phyloP scores from a whole-genome alignment of 2,329 filamentous ascomycete species.

The Beauveria sp. region DNA sequence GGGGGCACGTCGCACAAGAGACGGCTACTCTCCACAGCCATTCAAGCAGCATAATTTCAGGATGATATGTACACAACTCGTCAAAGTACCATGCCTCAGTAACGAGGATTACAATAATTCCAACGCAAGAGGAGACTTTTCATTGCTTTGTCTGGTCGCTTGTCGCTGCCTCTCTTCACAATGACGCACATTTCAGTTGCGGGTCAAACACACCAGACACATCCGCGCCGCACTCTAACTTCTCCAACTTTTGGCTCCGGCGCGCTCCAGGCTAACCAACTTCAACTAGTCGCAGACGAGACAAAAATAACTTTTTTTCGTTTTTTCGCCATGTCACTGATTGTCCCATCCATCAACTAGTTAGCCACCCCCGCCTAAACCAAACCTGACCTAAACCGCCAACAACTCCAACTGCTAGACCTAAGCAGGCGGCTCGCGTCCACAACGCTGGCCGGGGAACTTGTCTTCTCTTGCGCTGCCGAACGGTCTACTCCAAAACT shows the following conservation, averaged over 20 bases:
- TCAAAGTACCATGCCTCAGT: no score
- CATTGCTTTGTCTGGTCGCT: background rate
- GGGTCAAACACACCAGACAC: background rate
- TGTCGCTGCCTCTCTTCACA: background rate
- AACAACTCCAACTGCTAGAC: background rate
- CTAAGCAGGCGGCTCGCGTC: background rate
- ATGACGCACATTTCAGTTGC: background rate
- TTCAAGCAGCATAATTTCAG: background rate
- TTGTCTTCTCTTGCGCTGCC: background rate
- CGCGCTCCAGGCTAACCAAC: background rate
- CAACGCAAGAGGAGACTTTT: background rate
- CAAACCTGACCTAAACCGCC: no score
- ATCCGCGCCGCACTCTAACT: background rate
- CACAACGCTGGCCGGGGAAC: background rate
- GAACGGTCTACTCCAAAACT: background rate
- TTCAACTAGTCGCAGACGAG: background rate
- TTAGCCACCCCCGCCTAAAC: no score
- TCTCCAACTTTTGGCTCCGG: background rate
- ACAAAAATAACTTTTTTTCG: conserved; percentile 1
- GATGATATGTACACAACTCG: no score
- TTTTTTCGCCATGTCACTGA: no score
- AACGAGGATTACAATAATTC: background rate
- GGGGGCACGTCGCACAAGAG: background rate
- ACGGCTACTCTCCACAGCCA: background rate
- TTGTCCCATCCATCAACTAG: no score